Percentiles rank a stretch among this genome's conserved stretches.
These are phyloP conservation scores for Malus hybrid DNA, from an alignment of 331 rosid species.

Conservation along the genomic window DNA sequence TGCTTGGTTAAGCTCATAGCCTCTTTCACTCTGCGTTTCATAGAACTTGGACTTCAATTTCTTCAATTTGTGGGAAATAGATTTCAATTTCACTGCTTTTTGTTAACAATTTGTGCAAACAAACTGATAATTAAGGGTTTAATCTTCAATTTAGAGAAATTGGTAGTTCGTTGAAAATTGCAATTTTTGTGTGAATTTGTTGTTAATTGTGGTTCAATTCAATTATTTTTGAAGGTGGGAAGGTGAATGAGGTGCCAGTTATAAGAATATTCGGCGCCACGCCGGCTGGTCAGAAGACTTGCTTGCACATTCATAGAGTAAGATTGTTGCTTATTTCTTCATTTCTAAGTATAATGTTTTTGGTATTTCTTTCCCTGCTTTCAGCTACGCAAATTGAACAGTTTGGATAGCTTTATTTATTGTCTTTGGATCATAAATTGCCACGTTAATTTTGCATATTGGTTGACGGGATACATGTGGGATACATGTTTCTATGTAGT, in stretches of 20 bases:
- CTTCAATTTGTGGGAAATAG: too few species aligned
- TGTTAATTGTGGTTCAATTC: neutral
- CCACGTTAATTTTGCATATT: too few species aligned
- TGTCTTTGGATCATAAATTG: too few species aligned
- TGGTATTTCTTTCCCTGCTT: neutral
- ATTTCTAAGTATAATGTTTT: neutral
- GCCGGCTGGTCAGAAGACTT: conserved; percentile 91
- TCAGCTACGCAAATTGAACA: neutral
- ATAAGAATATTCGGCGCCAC: conserved; percentile 85
- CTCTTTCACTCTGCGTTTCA: neutral
- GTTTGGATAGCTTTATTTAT: too few species aligned
- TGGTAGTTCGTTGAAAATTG: neutral
- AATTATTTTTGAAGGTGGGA: conserved; percentile 46
- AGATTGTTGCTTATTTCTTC: conserved; percentile 9
- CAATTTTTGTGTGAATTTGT: neutral
- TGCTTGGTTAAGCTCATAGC: neutral
- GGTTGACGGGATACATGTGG: too few species aligned
- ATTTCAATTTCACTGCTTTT: neutral
- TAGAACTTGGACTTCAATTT: neutral
- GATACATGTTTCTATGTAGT: too few species aligned
- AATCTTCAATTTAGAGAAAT: neutral
- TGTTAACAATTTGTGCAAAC: neutral
- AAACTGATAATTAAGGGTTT: neutral
- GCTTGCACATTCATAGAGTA: conserved; percentile 86
- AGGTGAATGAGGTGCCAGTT: conserved; percentile 77